Percentiles rank a stretch among this genome's conserved stretches.
Conservation (phyloP, 495 filamentous ascomycete species). For the Thermothielavioides terrestris region DNA sequence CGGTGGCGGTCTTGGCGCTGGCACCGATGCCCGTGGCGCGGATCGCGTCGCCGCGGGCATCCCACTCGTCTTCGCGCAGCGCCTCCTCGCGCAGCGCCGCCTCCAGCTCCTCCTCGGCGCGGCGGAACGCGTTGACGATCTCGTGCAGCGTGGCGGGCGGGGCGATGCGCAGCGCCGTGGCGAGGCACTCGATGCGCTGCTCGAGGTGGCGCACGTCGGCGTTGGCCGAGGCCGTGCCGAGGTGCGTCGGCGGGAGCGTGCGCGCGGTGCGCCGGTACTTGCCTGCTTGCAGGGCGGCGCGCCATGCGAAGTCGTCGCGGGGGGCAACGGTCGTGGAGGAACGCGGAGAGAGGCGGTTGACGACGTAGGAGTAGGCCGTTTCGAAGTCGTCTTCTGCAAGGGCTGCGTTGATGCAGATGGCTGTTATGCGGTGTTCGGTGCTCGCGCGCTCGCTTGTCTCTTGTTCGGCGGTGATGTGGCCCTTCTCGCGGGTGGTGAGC, state of each 20-base stretch:
- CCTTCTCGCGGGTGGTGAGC: constrained; percentile 32
- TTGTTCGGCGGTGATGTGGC: constrained; percentile 15
- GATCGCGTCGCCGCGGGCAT: constrained; percentile 51
- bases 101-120: constrained; percentile 79
- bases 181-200: constrained; percentile 86
- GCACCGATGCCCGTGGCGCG: not conserved
- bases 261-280: constrained; percentile 53
- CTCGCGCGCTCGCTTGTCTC: constrained; percentile 24
- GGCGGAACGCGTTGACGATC: constrained; percentile 74
- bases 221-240: constrained; percentile 36
- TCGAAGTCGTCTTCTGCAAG: constrained; percentile 86
- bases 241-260: constrained; percentile 17
- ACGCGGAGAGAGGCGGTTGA: constrained; percentile 48
- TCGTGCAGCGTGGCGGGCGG: constrained; percentile 72
- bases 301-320: constrained; percentile 78
- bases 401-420: constrained; percentile 83
- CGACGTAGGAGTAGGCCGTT: constrained; percentile 91
- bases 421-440: constrained; percentile 62
- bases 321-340: not conserved
- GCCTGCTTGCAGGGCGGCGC: constrained; percentile 81
- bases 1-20: constrained; percentile 19
- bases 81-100: constrained; percentile 60
- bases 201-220: constrained; percentile 57
- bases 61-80: constrained; percentile 65
- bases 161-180: constrained; percentile 71